Evolutionary conservation across 2,329 filamentous ascomycete genomes (phyloP).

Genomic region (Leptographium radiaticola): DNA sequence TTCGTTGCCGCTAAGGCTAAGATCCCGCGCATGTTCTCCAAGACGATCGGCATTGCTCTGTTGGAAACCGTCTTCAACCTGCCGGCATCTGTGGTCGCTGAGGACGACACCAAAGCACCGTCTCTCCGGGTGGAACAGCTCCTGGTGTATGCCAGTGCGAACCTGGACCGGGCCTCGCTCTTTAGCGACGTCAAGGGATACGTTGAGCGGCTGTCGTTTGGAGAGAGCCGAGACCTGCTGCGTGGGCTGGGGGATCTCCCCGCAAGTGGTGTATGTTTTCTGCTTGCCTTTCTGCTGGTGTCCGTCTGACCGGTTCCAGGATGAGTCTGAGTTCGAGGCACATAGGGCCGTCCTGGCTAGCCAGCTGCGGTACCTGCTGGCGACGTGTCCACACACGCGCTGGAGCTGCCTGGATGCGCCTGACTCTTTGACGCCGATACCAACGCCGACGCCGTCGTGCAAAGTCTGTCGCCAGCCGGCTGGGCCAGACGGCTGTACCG

Average conservation of each 20-base stretch:
- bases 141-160: constrained; percentile 19
- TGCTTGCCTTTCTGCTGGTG: neutral
- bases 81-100: constrained; percentile 11
- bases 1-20: constrained; percentile 15
- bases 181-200: constrained; percentile 36
- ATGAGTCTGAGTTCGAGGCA: neutral
- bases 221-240: constrained; percentile 27
- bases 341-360: constrained; percentile 21
- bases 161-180: constrained; percentile 17
- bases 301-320: neutral
- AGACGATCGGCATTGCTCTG: constrained; percentile 20
- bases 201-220: constrained; percentile 25
- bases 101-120: constrained; percentile 2
- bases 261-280: neutral
- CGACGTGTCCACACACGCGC: constrained; percentile 23
- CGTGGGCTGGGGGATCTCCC: constrained; percentile 8
- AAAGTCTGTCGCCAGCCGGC: constrained; percentile 10
- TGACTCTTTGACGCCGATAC: neutral
- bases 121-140: constrained; percentile 20
- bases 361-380: constrained; percentile 31
- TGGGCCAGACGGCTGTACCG: constrained; percentile 2
- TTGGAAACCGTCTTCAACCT: constrained; percentile 19
- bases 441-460: constrained; percentile 5
- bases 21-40: constrained; percentile 20
- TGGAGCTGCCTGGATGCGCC: neutral